Evolutionary conservation across 2,329 filamentous ascomycete genomes (phyloP).

Genomic region (Phaeosphaeria sp.): DNA sequence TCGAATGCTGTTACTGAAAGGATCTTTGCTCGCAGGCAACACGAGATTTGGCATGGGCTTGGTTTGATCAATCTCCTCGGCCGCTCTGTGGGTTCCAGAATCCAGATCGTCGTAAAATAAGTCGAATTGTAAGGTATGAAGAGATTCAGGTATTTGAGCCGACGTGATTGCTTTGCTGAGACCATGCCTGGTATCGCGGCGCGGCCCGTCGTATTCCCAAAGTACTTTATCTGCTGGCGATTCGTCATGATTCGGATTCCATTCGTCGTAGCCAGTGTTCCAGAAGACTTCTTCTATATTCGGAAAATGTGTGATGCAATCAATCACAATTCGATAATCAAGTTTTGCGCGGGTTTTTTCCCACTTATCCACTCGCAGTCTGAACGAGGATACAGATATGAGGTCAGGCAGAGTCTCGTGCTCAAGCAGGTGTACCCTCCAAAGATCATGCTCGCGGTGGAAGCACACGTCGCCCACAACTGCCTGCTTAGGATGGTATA

Average conservation of each 20-base stretch:
- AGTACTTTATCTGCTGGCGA: constrained; percentile 9
- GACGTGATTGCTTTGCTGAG: constrained; percentile 20
- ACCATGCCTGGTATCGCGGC: constrained; percentile 26
- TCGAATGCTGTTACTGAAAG: constrained; percentile 24
- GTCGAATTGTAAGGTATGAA: constrained; percentile 15
- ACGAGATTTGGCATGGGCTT: constrained; percentile 14
- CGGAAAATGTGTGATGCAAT: constrained; percentile 9
- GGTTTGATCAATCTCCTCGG: constrained; percentile 8
- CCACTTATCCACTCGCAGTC: not conserved
- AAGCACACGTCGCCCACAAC: constrained; percentile 1
- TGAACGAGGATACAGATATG: not conserved
- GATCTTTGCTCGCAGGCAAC: constrained; percentile 11
- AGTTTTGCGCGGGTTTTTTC: constrained; percentile 6
- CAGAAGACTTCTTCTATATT: constrained; percentile 12
- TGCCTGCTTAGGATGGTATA: constrained; percentile 8
- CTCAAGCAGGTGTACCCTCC: constrained; percentile 18
- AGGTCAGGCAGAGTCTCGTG: not conserved
- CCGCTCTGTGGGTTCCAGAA: too few species aligned
- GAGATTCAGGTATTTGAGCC: constrained; percentile 11
- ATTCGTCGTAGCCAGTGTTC: constrained; percentile 7
- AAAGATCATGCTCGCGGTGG: constrained; percentile 6
- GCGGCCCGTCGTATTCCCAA: constrained; percentile 24
- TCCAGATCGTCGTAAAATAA: constrained; percentile 6
- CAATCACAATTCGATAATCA: constrained; percentile 19
- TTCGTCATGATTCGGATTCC: not conserved